A percentile compares a stretch with the other conserved stretches of the same genome.
phyloP scores from a whole-genome alignment of 768 basidiomycete genomes.

The Rhizopogon rudus region DNA sequence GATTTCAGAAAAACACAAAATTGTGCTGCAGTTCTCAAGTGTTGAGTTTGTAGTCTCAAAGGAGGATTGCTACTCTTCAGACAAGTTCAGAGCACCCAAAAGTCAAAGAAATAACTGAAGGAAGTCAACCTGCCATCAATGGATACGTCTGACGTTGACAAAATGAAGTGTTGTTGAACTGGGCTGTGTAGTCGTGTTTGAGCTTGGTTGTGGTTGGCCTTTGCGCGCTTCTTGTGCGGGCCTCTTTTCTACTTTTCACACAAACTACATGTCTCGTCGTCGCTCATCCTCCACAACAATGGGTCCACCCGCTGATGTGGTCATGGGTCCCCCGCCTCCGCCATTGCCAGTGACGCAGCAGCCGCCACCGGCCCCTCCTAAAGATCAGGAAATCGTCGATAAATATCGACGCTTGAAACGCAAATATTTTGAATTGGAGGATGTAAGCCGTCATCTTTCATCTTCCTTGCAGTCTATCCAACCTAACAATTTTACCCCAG shows the following conservation, averaged over 20 bases:
- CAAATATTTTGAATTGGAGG: constrained; percentile 62
- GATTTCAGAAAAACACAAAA: neutral
- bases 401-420: constrained; percentile 65
- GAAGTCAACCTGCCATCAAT: neutral
- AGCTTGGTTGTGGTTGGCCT: constrained; percentile 21
- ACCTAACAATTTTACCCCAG: constrained; percentile 31
- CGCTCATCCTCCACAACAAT: constrained; percentile 26
- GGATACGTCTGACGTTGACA: neutral
- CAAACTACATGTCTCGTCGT: constrained; percentile 15
- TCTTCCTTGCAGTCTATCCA: neutral
- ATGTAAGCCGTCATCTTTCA: constrained; percentile 40
- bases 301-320: constrained; percentile 39
- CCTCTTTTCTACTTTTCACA: constrained; percentile 21
- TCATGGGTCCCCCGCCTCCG: constrained; percentile 44
- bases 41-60: neutral
- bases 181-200: constrained; percentile 30
- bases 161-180: neutral
- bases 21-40: neutral
- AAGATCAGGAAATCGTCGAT: constrained; percentile 48
- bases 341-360: constrained; percentile 27
- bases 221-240: constrained; percentile 18
- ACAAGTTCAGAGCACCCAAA: neutral
- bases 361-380: constrained; percentile 21
- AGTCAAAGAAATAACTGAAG: neutral
- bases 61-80: neutral